Percentiles rank a stretch among this genome's conserved stretches.
Conservation (phyloP, 2,329 filamentous ascomycete genomes). For the Emericellopsis cladophorae region DNA sequence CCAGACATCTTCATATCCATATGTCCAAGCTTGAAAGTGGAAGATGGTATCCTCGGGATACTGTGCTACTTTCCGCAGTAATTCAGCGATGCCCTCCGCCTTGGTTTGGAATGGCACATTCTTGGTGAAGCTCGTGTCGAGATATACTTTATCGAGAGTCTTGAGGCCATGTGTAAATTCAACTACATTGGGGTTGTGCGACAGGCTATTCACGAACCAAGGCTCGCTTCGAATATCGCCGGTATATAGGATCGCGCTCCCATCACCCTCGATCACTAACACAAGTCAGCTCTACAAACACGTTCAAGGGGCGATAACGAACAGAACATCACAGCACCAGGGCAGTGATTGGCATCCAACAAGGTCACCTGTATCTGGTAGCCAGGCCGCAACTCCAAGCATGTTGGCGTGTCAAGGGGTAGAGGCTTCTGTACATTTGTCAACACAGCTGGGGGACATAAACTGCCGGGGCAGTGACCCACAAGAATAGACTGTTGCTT, state of each 20-base stretch:
- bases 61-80: constrained; percentile 51
- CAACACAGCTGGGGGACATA: background rate
- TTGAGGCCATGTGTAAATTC: constrained; percentile 59
- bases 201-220: constrained; percentile 71
- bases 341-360: constrained; percentile 85
- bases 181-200: constrained; percentile 58
- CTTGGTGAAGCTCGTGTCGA: constrained; percentile 68
- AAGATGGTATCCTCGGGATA: constrained; percentile 70
- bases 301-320: constrained; percentile 11
- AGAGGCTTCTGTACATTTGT: constrained; percentile 51
- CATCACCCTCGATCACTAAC: constrained; percentile 60
- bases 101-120: constrained; percentile 43
- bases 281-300: background rate
- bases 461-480: constrained; percentile 6
- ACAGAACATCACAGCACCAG: constrained; percentile 82
- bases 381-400: constrained; percentile 59
- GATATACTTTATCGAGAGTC: constrained; percentile 67
- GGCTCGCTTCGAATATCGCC: constrained; percentile 77
- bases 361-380: constrained; percentile 67
- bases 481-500: constrained; percentile 60
- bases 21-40: constrained; percentile 82
- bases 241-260: constrained; percentile 70
- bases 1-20: constrained; percentile 86
- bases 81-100: constrained; percentile 61
- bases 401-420: constrained; percentile 67